Conservation (phyloP, 2,329 filamentous ascomycete species). For the Fusarium humuli region DNA sequence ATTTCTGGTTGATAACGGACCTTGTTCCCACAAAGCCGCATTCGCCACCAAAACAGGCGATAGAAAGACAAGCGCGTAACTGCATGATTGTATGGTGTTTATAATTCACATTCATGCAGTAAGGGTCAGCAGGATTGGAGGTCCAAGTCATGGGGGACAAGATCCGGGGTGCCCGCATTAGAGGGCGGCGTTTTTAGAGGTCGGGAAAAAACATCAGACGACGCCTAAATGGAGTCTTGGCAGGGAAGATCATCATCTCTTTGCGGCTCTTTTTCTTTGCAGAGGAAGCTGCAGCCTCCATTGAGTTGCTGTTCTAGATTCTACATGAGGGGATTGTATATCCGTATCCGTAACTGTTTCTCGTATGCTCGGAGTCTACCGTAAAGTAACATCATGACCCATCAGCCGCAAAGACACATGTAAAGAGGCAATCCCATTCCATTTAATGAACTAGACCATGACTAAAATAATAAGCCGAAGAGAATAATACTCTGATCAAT, state of each 20-base stretch:
- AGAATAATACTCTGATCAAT: conserved; percentile 8
- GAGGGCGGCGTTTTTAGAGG: conserved; percentile 15
- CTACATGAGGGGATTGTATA: neutral
- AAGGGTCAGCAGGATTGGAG: conserved; percentile 22
- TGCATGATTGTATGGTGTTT: conserved; percentile 8
- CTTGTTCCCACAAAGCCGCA: neutral
- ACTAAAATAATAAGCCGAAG: neutral
- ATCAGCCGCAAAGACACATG: neutral
- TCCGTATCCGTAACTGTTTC: conserved; percentile 9
- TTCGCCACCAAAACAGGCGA: conserved; percentile 5
- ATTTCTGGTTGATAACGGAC: neutral
- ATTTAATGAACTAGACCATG: conserved; percentile 3
- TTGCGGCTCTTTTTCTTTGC: conserved; percentile 30
- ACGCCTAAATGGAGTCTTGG: conserved; percentile 37
- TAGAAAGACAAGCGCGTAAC: conserved; percentile 2
- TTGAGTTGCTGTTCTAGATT: conserved; percentile 1
- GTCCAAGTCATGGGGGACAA: neutral
- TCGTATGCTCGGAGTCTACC: conserved; percentile 22
- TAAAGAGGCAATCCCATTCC: conserved; percentile 5
- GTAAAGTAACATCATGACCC: conserved; percentile 25
- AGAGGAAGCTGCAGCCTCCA: too few species aligned
- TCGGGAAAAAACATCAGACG: conserved; percentile 39
- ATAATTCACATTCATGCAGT: conserved; percentile 12
- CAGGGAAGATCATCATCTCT: conserved; percentile 27
- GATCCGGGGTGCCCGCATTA: conserved; percentile 29